These are phyloP conservation scores for Suhomyces emberorum DNA, from an alignment of 805 yeast genomes.

Conservation along the genomic window DNA sequence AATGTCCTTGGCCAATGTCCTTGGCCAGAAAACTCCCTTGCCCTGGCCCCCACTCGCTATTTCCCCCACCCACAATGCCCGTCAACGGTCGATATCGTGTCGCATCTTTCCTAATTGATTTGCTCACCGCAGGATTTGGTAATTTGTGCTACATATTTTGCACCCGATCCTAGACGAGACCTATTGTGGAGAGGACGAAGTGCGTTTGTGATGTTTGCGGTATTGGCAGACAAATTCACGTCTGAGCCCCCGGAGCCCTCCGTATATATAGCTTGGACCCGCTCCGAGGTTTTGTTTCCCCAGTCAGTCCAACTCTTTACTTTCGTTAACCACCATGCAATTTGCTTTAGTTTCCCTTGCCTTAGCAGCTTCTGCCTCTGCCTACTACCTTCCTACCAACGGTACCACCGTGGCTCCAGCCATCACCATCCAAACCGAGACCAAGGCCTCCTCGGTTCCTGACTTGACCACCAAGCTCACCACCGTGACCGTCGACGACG, in stretches of 20 bases:
- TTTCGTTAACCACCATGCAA: conserved; percentile 8
- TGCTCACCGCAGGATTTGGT: background rate
- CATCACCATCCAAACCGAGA: conserved; percentile 2
- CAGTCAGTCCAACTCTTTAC: conserved; percentile 14
- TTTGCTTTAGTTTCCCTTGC: conserved; percentile 8
- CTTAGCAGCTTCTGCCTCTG: conserved; percentile 11
- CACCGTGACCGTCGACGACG: conserved; percentile 14
- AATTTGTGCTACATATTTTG: background rate
- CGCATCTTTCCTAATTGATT: too few species aligned
- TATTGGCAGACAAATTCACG: too few species aligned
- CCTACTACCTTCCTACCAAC: conserved; percentile 13
- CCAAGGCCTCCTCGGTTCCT: conserved; percentile 2
- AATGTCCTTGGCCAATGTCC: too few species aligned
- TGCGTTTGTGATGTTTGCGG: background rate
- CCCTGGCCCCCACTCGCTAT: background rate
- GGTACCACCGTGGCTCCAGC: conserved; percentile 14
- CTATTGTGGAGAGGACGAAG: too few species aligned
- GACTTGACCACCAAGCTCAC: conserved; percentile 13
- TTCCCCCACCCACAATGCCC: background rate
- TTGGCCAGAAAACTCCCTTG: background rate
- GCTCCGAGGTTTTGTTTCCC: background rate
- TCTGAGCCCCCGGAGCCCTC: too few species aligned
- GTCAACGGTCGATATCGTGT: background rate
- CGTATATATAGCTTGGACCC: background rate
- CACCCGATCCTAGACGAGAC: conserved; percentile 1